Conservation (phyloP, 2,329 filamentous ascomycete genomes). For the Thielaviopsis punctulata region DNA sequence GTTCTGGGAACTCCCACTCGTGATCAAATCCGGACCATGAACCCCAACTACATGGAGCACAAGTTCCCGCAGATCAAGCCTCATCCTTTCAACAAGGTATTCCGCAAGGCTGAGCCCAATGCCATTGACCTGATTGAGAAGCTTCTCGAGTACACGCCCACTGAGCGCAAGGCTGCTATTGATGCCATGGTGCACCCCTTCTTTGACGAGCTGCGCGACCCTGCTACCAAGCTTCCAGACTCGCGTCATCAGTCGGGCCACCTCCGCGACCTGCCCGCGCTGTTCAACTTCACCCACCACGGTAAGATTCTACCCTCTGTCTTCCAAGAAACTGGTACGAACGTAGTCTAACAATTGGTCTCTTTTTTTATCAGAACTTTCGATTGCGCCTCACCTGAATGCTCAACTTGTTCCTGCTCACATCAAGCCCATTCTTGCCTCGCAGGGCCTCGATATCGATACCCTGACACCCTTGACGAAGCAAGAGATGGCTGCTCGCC, state of each 20-base stretch:
- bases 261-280: conserved; percentile 62
- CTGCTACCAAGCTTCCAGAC: conserved; percentile 79
- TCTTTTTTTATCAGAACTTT: conserved; percentile 51
- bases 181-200: conserved; percentile 98
- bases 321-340: neutral
- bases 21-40: conserved; percentile 99
- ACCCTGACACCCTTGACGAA: conserved; percentile 81
- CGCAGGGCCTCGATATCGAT: conserved; percentile 77
- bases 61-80: conserved; percentile 99
- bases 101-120: conserved; percentile 84
- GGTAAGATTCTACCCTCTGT: conserved; percentile 40
- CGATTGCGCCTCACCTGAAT: conserved; percentile 83
- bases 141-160: conserved; percentile 91
- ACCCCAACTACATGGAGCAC: conserved; percentile 99
- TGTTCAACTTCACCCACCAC: conserved; percentile 89
- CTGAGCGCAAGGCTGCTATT: conserved; percentile 79
- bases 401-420: conserved; percentile 73
- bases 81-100: conserved; percentile 97
- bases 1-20: conserved; percentile 90
- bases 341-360: conserved; percentile 10
- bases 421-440: conserved; percentile 54
- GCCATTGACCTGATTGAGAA: conserved; percentile 91
- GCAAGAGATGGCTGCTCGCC: conserved; percentile 92
- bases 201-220: conserved; percentile 91
- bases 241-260: conserved; percentile 75